Conservation (phyloP, 2,329 filamentous ascomycete species). For the Zymoseptoria passerinii region DNA sequence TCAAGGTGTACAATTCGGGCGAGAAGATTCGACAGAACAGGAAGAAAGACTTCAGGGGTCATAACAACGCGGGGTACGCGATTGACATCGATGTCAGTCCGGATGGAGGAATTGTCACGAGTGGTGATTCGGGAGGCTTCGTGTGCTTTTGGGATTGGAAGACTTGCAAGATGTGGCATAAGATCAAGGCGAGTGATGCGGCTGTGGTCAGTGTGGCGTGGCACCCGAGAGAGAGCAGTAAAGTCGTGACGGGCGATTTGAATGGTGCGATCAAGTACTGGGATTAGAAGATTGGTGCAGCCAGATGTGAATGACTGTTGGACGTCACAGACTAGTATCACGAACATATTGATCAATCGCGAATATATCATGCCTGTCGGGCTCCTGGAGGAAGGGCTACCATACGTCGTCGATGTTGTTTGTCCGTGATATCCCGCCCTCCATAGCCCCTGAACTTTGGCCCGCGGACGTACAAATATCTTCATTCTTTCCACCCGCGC, state of each 20-base stretch:
- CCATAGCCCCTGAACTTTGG: too few relatives aligned
- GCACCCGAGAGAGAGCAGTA: slow-evolving; percentile 96
- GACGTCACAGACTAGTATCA: too few relatives aligned
- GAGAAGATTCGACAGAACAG: slow-evolving; percentile 96
- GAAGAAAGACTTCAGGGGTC: slow-evolving; percentile 92
- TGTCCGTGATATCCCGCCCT: too few relatives aligned
- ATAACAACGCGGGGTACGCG: slow-evolving; percentile 90
- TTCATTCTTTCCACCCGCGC: too few relatives aligned
- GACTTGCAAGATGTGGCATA: slow-evolving; percentile 98
- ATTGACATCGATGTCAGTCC: slow-evolving; percentile 83
- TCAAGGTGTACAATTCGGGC: slow-evolving; percentile 86
- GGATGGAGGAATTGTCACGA: slow-evolving; percentile 83
- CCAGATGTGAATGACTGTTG: too few relatives aligned
- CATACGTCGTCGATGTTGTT: too few relatives aligned
- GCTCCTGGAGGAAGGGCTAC: too few relatives aligned
- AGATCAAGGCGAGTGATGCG: slow-evolving; percentile 76
- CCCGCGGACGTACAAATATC: too few relatives aligned
- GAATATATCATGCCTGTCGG: too few relatives aligned
- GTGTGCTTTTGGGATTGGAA: slow-evolving; percentile 99
- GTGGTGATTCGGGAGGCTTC: slow-evolving; percentile 79
- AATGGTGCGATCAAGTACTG: slow-evolving; percentile 87
- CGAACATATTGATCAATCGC: too few relatives aligned
- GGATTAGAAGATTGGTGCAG: slow-evolving; percentile 52
- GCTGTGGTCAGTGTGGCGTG: slow-evolving; percentile 82
- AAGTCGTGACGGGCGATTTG: slow-evolving; percentile 82